Conservation (phyloP, 208 protist species). For the Entamoeba histolytica region DNA sequence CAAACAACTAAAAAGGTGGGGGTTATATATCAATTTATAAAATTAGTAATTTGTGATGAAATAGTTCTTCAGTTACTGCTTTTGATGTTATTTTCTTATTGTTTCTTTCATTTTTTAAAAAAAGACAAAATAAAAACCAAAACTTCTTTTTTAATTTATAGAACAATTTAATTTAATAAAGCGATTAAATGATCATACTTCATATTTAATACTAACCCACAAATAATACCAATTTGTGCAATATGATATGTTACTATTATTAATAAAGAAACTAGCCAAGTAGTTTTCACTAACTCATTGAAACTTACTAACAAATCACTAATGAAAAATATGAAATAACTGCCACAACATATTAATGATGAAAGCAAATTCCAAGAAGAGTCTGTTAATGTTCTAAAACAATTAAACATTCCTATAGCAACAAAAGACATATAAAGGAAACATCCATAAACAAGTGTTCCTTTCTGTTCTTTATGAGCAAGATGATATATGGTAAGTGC, state of each 20-base stretch:
- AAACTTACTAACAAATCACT: not conserved
- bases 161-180: not conserved
- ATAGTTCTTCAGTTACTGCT: no score
- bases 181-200: not conserved
- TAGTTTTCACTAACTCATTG: not conserved
- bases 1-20: no score
- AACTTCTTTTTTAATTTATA: no score
- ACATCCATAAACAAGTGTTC: no score
- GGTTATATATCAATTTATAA: no score
- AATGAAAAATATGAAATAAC: not conserved
- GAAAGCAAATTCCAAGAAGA: not conserved
- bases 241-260: not conserved
- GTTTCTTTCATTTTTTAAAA: no score
- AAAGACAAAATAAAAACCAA: no score
- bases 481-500: no score
- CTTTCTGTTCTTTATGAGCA: no score
- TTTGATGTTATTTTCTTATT: no score
- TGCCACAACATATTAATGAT: not conserved
- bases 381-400: not conserved
- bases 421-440: not conserved
- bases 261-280: not conserved
- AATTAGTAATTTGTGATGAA: no score
- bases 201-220: not conserved
- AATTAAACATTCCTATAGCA: not conserved
- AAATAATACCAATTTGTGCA: not conserved